phyloP scores from a whole-genome alignment of 305 asterid species.

The Solanum hybrid region DNA sequence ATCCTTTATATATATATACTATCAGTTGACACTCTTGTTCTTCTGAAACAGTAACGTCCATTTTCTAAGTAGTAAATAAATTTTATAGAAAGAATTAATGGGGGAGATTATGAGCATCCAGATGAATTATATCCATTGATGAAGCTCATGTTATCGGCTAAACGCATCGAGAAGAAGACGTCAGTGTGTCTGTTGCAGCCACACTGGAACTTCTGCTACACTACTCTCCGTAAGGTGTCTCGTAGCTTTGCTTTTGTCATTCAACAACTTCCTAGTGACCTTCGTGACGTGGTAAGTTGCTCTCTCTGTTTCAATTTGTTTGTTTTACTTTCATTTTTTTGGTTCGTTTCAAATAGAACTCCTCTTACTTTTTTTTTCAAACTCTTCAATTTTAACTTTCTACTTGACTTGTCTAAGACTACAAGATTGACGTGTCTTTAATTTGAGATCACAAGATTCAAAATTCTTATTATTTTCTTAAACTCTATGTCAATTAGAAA shows the following conservation, averaged over 20 bases:
- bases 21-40: background rate
- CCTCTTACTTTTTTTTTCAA: background rate
- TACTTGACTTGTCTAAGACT: background rate
- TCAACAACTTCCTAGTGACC: conserved; percentile 80
- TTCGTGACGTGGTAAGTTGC: conserved; percentile 68
- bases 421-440: background rate
- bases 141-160: conserved; percentile 57
- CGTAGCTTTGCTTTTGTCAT: conserved; percentile 80
- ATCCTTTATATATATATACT: background rate
- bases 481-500: background rate
- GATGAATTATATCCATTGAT: conserved; percentile 73
- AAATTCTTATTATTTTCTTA: no score
- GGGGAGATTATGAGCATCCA: conserved; percentile 69
- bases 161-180: conserved; percentile 48
- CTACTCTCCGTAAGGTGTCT: conserved; percentile 77
- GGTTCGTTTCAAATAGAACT: no score
- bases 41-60: background rate
- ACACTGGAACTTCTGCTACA: conserved; percentile 85
- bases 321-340: background rate
- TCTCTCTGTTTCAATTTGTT: background rate
- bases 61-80: background rate
- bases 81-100: conserved; percentile 3
- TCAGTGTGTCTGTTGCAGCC: conserved; percentile 62
- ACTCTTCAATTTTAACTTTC: background rate
- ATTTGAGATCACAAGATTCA: background rate